Evolutionary conservation across 306 rosid species (phyloP).

Genomic region (Mucuna pruriens): DNA sequence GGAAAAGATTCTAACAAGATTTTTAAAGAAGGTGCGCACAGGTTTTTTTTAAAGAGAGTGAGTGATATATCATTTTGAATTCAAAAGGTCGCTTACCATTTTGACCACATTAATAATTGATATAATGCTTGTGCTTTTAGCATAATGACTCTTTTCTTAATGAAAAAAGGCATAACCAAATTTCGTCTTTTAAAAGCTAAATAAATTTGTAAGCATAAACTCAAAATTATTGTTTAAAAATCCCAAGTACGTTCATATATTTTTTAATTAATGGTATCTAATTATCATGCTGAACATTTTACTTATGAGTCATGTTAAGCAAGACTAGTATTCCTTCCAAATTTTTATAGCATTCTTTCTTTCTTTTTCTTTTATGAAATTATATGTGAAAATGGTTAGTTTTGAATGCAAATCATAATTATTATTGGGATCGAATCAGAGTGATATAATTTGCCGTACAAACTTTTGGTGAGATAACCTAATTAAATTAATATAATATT

Average conservation of each 20-base stretch:
- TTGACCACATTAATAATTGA: neutral
- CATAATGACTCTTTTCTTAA: neutral
- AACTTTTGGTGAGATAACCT: neutral
- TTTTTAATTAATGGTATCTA: too few species aligned
- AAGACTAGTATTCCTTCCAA: neutral
- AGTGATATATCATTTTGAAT: neutral
- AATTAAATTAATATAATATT: neutral
- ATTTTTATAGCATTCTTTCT: neutral
- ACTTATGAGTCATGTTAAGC: too few species aligned
- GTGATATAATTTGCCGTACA: neutral
- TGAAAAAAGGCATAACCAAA: too few species aligned
- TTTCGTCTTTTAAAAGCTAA: neutral
- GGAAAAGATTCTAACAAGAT: slow-evolving; percentile 1
- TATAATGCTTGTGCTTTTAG: slow-evolving; percentile 9
- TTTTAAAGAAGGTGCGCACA: neutral
- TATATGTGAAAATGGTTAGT: neutral
- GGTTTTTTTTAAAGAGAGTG: neutral
- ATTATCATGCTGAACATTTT: too few species aligned
- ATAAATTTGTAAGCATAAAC: neutral
- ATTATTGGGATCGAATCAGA: neutral
- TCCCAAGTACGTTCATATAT: neutral
- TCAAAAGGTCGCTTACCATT: neutral
- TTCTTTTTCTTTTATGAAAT: neutral
- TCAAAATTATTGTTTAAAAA: neutral
- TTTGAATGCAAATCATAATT: neutral